Evolutionary conservation across 441 rosid species (phyloP).

Genomic region (Capsella rubella): DNA sequence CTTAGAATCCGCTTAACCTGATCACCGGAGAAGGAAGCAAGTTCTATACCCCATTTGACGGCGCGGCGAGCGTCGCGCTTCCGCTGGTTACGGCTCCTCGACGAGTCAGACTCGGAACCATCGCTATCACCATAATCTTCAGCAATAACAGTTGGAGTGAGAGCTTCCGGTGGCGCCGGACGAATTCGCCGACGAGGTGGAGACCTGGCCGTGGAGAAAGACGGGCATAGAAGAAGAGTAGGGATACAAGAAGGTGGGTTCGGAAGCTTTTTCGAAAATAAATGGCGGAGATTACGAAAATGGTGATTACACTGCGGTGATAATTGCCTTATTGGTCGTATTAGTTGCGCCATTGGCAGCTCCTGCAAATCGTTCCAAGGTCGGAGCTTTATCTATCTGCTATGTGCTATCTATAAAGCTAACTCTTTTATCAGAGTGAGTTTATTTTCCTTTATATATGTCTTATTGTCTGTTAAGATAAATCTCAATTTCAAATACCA

Average conservation of each 20-base stretch:
- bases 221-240: conserved; percentile 24
- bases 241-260: conserved; percentile 30
- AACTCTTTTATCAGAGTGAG: neutral
- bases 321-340: conserved; percentile 66
- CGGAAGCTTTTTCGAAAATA: conserved; percentile 28
- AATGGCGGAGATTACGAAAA: conserved; percentile 37
- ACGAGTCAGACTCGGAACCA: conserved; percentile 57
- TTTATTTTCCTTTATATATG: neutral
- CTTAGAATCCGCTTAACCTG: conserved; percentile 73
- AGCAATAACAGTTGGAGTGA: conserved; percentile 40
- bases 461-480: neutral
- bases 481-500: neutral
- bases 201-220: conserved; percentile 40
- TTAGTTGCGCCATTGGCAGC: conserved; percentile 56
- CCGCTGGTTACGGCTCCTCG: conserved; percentile 78
- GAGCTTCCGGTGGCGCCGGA: conserved; percentile 43
- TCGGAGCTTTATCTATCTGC: conserved; percentile 22
- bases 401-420: neutral
- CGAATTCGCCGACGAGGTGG: conserved; percentile 47
- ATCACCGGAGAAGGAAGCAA: conserved; percentile 68
- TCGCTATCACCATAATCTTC: conserved; percentile 47
- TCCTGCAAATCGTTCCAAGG: conserved; percentile 4
- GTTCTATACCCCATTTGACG: conserved; percentile 81
- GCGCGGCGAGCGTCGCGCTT: conserved; percentile 91
- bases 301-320: conserved; percentile 54